phyloP scores from a whole-genome alignment of 163 green algal genomes.

The Trebouxia gelatinosa region DNA sequence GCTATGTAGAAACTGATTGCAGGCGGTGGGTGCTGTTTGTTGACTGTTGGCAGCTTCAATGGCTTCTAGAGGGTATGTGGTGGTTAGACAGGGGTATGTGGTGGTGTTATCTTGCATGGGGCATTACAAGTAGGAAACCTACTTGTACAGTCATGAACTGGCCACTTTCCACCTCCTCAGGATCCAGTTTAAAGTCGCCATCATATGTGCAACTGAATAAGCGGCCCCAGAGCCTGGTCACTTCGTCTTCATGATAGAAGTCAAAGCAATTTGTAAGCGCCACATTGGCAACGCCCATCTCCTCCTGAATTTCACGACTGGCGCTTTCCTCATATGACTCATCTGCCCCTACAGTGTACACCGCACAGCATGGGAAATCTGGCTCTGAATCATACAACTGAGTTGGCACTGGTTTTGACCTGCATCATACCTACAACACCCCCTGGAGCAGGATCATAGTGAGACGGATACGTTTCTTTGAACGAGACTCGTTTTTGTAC shows the following conservation, averaged over 20 bases:
- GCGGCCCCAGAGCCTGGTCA: constrained; percentile 5
- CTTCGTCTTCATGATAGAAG: constrained; percentile 31
- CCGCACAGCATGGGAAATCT: neutral
- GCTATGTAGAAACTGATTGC: neutral
- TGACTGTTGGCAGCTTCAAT: no score
- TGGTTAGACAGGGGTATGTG: no score
- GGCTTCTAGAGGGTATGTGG: no score
- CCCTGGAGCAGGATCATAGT: constrained; percentile 35
- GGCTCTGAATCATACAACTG: neutral
- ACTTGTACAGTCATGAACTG: constrained; percentile 29
- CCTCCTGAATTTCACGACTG: constrained; percentile 32
- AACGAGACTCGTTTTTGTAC: constrained; percentile 36
- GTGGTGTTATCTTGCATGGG: no score
- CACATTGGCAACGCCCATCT: constrained; percentile 29
- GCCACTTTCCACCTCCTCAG: constrained; percentile 36
- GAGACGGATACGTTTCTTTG: constrained; percentile 35
- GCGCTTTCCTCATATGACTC: constrained; percentile 37
- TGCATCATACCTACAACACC: constrained; percentile 31
- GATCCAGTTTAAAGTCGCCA: constrained; percentile 30
- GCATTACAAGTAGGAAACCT: neutral
- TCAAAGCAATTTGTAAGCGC: constrained; percentile 25
- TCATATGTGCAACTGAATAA: constrained; percentile 35
- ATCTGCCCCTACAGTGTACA: constrained; percentile 12
- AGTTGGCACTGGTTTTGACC: neutral
- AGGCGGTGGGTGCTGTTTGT: neutral